A percentile compares a stretch with the other conserved stretches of the same genome.
These are phyloP conservation scores for Parastagonospora avenae DNA, from an alignment of 2,329 filamentous ascomycete genomes.

Conservation along the genomic window DNA sequence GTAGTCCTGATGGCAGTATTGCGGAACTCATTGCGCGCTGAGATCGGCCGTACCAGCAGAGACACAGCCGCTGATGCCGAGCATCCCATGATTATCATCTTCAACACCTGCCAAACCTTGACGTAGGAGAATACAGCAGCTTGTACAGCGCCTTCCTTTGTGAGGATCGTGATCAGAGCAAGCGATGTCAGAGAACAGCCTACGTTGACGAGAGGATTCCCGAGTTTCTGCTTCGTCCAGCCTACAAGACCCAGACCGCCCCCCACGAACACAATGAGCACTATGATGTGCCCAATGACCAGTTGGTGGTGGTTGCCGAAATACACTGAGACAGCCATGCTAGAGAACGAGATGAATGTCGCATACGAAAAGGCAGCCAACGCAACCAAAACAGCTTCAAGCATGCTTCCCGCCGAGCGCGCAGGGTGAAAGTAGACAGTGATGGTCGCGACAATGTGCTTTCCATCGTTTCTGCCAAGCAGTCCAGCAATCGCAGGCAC, in stretches of 20 bases:
- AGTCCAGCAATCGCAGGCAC: constrained; percentile 73
- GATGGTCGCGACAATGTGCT: constrained; percentile 91
- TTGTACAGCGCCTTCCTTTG: constrained; percentile 88
- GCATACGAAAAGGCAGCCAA: constrained; percentile 80
- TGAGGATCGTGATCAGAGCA: constrained; percentile 86
- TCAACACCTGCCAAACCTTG: constrained; percentile 74
- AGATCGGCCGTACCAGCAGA: constrained; percentile 76
- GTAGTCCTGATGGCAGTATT: constrained; percentile 76
- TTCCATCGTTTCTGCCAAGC: constrained; percentile 84
- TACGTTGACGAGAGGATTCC: constrained; percentile 80
- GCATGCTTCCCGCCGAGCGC: constrained; percentile 84
- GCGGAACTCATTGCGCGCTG: constrained; percentile 74
- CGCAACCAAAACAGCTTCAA: constrained; percentile 79
- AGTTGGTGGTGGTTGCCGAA: constrained; percentile 73
- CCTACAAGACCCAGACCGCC: constrained; percentile 86
- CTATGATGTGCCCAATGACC: constrained; percentile 74
- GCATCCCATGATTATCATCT: constrained; percentile 62
- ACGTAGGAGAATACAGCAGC: constrained; percentile 78
- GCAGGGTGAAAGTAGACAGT: constrained; percentile 96
- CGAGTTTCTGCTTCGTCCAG: constrained; percentile 82
- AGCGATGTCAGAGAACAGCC: constrained; percentile 81
- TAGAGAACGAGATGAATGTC: constrained; percentile 74
- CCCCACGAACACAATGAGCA: constrained; percentile 83
- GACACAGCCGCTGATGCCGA: constrained; percentile 59
- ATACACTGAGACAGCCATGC: constrained; percentile 86